These are phyloP conservation scores for Anisodus acutangulus DNA, from an alignment of 257 asterid genomes.

Conservation along the genomic window DNA sequence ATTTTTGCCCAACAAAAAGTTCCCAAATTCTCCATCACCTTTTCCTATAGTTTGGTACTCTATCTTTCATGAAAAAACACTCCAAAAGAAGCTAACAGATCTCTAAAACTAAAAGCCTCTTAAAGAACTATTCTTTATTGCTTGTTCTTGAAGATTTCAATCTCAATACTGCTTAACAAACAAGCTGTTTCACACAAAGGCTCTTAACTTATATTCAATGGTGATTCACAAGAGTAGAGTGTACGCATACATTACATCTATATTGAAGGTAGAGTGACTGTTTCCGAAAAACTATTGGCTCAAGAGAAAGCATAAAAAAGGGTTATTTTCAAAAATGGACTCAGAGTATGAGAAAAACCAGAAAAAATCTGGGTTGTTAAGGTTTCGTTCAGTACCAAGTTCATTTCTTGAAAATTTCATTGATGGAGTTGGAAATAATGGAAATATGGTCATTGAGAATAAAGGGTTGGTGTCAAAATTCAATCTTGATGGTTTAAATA, in stretches of 20 bases:
- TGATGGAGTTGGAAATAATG: conserved; percentile 39
- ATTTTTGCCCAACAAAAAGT: neutral
- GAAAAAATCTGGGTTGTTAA: conserved; percentile 59
- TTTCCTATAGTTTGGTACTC: conserved; percentile 20
- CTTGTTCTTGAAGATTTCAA: conserved; percentile 58
- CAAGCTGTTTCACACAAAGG: conserved; percentile 43
- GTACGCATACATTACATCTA: too few species aligned
- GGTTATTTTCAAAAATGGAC: conserved; percentile 44
- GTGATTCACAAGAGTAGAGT: conserved; percentile 53
- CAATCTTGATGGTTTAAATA: conserved; percentile 33
- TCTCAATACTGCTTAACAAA: conserved; percentile 52
- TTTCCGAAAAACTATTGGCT: too few species aligned
- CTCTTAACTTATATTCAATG: conserved; percentile 38
- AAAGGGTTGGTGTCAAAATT: conserved; percentile 51
- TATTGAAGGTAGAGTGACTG: too few species aligned
- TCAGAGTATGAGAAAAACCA: conserved; percentile 44
- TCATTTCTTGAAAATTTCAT: conserved; percentile 52
- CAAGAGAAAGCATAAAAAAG: neutral
- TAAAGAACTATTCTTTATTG: conserved; percentile 36
- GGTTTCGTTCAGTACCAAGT: conserved; percentile 79
- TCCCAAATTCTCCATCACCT: neutral
- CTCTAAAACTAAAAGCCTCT: neutral
- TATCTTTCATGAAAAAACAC: neutral
- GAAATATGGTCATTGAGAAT: conserved; percentile 10
- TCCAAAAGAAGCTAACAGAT: neutral